These are phyloP conservation scores for Quercus mongolica DNA, from an alignment of 306 rosid species.

Conservation along the genomic window DNA sequence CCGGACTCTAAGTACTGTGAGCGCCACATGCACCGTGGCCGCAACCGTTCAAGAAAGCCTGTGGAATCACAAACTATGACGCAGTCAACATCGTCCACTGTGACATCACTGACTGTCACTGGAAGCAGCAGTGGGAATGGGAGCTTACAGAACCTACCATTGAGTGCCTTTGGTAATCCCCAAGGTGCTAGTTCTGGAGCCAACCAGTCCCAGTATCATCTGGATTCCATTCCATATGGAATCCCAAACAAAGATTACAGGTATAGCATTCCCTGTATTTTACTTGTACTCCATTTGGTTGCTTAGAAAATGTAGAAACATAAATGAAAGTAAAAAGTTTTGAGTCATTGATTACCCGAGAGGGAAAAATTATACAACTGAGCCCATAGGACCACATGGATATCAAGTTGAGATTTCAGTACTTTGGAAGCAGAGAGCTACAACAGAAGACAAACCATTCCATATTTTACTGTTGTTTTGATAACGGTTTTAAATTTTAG, in stretches of 20 bases:
- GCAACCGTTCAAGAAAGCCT: constrained; percentile 99
- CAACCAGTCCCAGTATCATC: constrained; percentile 42
- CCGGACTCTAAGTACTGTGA: constrained; percentile 92
- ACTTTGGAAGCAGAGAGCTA: neutral
- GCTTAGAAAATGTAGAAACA: neutral
- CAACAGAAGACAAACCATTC: neutral
- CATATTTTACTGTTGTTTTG: neutral
- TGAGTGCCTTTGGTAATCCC: constrained; percentile 50
- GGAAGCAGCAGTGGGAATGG: constrained; percentile 35
- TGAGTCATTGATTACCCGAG: neutral
- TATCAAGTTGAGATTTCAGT: neutral
- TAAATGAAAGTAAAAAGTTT: neutral
- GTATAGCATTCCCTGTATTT: constrained; percentile 29
- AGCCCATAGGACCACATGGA: neutral
- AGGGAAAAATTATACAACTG: neutral
- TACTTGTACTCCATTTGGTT: constrained; percentile 3
- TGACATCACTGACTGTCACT: constrained; percentile 51
- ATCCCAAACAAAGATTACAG: constrained; percentile 68
- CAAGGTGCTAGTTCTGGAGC: constrained; percentile 53
- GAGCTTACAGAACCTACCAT: constrained; percentile 59
- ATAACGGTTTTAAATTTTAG: neutral
- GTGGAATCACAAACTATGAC: constrained; percentile 82
- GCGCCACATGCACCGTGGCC: constrained; percentile 94
- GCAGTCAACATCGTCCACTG: constrained; percentile 51
- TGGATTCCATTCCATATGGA: constrained; percentile 58